phyloP scores from a whole-genome alignment of 2,329 filamentous ascomycete genomes.

The Ophiostoma sp. region DNA sequence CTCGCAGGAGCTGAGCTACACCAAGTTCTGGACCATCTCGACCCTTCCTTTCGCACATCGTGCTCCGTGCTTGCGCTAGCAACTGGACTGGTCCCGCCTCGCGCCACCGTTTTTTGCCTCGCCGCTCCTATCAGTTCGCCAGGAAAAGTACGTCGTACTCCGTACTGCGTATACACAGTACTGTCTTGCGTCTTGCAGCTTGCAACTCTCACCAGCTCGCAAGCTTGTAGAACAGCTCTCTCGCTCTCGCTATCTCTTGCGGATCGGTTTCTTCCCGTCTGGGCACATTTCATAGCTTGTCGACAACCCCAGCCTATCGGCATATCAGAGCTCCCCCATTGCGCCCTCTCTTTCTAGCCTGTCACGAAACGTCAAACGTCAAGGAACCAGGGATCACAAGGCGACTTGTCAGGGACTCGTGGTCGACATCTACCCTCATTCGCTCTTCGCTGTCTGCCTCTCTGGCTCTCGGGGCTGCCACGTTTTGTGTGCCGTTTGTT shows the following conservation, averaged over 20 bases:
- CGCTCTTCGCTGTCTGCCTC: not conserved
- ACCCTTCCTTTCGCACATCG: not conserved
- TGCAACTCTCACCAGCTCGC: not conserved
- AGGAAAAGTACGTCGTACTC: not conserved
- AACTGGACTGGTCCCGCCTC: slow-evolving; percentile 6
- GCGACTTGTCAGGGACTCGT: slow-evolving; percentile 20
- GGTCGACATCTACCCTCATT: not conserved
- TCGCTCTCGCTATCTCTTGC: not conserved
- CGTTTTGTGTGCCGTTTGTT: slow-evolving; percentile 8
- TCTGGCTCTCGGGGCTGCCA: not conserved
- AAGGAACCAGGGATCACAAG: slow-evolving; percentile 29
- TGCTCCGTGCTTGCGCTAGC: slow-evolving; percentile 14
- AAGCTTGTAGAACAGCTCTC: not conserved
- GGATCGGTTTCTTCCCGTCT: not conserved
- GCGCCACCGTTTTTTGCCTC: not conserved
- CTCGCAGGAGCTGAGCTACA: not conserved
- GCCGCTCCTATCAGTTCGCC: not conserved
- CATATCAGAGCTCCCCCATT: not conserved
- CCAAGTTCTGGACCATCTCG: slow-evolving; percentile 2
- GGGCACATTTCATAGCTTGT: not conserved
- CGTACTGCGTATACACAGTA: not conserved
- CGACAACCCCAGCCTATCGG: not conserved
- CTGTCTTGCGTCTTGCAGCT: not conserved
- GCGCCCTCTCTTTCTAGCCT: not conserved
- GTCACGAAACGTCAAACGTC: slow-evolving; percentile 32